These are phyloP conservation scores for Vaccinium vitisidaea DNA, from an alignment of 148 eudicot genomes.

Conservation along the genomic window DNA sequence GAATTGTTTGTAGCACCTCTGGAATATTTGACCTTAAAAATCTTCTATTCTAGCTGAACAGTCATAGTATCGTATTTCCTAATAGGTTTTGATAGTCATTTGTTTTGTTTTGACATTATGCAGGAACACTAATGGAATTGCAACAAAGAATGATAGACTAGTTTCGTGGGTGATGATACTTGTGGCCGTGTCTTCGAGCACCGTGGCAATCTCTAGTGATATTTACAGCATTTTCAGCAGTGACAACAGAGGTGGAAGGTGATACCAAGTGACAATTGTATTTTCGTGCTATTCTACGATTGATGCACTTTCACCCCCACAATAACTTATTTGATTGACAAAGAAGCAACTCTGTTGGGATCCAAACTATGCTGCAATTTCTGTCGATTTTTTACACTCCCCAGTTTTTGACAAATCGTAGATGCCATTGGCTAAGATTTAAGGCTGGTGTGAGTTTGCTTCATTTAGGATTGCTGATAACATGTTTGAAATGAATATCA, in stretches of 20 bases:
- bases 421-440: neutral
- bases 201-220: conserved; percentile 73
- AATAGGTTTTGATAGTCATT: neutral
- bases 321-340: neutral
- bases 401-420: neutral
- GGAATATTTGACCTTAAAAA: neutral
- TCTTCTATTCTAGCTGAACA: neutral
- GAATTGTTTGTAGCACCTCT: neutral
- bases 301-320: neutral
- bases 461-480: neutral
- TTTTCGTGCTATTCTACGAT: neutral
- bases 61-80: neutral
- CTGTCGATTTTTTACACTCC: neutral
- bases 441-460: neutral
- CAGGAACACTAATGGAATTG: conserved; percentile 63
- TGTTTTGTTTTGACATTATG: conserved; percentile 9
- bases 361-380: neutral
- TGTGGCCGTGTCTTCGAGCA: conserved; percentile 68
- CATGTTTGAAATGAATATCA: neutral
- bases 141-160: conserved; percentile 61
- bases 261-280: neutral
- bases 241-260: conserved; percentile 19
- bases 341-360: neutral
- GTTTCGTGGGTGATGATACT: conserved; percentile 73
- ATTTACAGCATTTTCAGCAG: conserved; percentile 48